Evolutionary conservation across 2,329 filamentous ascomycete genomes (phyloP).

Genomic region (Fusarium musae): DNA sequence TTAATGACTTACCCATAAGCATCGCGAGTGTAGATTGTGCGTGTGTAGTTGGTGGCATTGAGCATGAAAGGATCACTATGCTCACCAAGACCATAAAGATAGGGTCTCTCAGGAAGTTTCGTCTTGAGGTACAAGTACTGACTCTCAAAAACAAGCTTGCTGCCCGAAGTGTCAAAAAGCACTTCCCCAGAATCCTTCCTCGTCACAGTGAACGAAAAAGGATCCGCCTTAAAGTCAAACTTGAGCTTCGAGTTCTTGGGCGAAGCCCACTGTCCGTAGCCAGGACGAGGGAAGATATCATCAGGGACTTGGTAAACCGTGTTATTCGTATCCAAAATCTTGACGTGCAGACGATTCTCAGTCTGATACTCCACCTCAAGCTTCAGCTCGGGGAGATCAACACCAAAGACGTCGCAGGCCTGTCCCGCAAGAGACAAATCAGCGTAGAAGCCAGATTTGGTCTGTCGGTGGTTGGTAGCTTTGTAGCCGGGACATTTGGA

Average conservation of each 20-base stretch:
- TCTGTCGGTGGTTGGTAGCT: conserved; percentile 68
- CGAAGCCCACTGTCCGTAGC: conserved; percentile 38
- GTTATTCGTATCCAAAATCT: conserved; percentile 76
- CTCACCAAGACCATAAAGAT: conserved; percentile 83
- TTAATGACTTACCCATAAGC: conserved; percentile 58
- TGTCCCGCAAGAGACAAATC: conserved; percentile 75
- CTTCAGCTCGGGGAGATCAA: conserved; percentile 73
- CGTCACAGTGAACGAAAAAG: conserved; percentile 74
- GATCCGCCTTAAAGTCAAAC: conserved; percentile 57
- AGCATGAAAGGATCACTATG: conserved; percentile 77
- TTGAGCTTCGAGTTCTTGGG: conserved; percentile 56
- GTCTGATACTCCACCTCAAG: conserved; percentile 66
- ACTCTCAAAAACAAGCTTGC: conserved; percentile 77
- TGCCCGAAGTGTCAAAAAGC: conserved; percentile 77
- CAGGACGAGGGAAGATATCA: conserved; percentile 69
- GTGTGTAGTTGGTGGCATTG: conserved; percentile 68
- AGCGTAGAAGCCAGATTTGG: conserved; percentile 70
- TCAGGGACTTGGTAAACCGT: conserved; percentile 81
- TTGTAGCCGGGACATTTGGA: conserved; percentile 72
- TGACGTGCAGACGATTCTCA: conserved; percentile 72
- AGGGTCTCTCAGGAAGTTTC: conserved; percentile 72
- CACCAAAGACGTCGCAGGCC: conserved; percentile 82
- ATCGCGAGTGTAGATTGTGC: conserved; percentile 70
- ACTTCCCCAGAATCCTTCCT: conserved; percentile 56
- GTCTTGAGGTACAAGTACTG: conserved; percentile 82